These are phyloP conservation scores for Yarrowia galli DNA, from an alignment of 1,139 yeast species.

Conservation along the genomic window DNA sequence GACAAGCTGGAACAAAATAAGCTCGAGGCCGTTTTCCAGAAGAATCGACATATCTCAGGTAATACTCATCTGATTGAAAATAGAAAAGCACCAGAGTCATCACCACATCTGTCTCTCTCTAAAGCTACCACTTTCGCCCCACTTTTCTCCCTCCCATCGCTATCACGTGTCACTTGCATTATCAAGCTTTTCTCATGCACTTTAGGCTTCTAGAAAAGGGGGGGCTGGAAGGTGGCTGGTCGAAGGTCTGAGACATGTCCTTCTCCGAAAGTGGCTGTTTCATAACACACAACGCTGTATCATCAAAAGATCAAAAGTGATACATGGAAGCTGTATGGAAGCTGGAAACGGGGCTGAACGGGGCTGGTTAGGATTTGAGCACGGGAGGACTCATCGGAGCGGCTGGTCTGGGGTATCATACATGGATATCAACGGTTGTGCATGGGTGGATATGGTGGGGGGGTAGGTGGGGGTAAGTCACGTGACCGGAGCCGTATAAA, in stretches of 20 bases:
- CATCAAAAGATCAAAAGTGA: neutral
- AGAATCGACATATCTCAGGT: neutral
- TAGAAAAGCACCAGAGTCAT: neutral
- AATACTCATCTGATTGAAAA: neutral
- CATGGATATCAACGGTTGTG: constrained; percentile 4
- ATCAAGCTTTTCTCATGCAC: constrained; percentile 22
- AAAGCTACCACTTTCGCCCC: neutral
- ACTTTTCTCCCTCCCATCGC: neutral
- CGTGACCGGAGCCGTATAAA: too few species aligned
- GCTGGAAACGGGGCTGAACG: too few species aligned
- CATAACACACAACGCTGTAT: constrained; percentile 2
- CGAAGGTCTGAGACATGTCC: neutral
- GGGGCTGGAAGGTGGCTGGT: constrained; percentile 33
- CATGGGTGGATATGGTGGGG: neutral
- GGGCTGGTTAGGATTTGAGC: neutral
- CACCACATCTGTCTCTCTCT: neutral
- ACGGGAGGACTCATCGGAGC: too few species aligned
- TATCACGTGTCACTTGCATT: constrained; percentile 17
- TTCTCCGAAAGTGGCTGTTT: constrained; percentile 26
- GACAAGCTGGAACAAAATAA: neutral
- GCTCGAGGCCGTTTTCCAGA: neutral
- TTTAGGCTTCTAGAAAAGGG: constrained; percentile 11
- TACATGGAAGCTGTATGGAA: too few species aligned
- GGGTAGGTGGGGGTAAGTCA: too few species aligned
- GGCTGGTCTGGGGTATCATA: constrained; percentile 14